A percentile compares a stretch with the other conserved stretches of the same genome.
Conservation (phyloP, 345 rosid genomes). For the Syzygium oleosum region DNA sequence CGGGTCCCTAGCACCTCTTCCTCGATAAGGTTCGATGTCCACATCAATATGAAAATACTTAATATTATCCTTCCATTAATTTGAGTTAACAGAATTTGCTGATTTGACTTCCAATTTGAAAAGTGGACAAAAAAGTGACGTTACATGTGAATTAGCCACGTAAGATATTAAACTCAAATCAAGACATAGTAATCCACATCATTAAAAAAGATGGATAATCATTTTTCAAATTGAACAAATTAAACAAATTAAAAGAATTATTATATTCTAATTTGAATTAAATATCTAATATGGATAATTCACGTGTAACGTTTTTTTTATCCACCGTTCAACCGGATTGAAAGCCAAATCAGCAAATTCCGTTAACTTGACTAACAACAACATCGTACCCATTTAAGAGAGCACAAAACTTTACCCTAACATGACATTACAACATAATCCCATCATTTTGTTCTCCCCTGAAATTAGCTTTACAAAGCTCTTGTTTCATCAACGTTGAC, state of each 20-base stretch:
- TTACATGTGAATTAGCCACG: not conserved
- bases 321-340: rapidly evolving
- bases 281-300: not conserved
- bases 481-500: not conserved
- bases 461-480: not conserved
- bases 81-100: not conserved
- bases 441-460: not conserved
- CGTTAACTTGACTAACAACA: not conserved
- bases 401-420: not conserved
- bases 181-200: not conserved
- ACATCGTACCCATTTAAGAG: not conserved
- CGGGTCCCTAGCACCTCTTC: too few species aligned
- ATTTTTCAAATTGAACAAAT: not conserved
- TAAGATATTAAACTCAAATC: not conserved
- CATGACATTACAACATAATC: not conserved
- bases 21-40: too few species aligned
- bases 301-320: not conserved
- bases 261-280: not conserved
- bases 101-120: not conserved
- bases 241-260: not conserved
- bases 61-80: not conserved
- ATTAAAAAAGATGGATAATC: not conserved
- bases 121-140: not conserved
- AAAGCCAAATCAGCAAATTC: not conserved
- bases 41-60: not conserved